These are phyloP conservation scores for Apophysomyces ossiformis DNA, from an alignment of 371 early-diverging fungal genomes.

Conservation along the genomic window DNA sequence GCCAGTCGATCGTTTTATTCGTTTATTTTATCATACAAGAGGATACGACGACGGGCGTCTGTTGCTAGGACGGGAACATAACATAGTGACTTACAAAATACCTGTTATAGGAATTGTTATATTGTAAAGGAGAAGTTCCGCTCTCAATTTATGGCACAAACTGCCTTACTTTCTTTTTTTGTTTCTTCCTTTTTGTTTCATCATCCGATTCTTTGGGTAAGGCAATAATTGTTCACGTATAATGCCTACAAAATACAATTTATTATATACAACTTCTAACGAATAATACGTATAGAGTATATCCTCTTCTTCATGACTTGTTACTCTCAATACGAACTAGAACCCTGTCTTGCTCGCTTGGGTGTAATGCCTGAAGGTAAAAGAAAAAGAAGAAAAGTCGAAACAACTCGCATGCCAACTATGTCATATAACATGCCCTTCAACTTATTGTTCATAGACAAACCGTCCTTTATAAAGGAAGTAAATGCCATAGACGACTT, in stretches of 20 bases:
- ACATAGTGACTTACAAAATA: too few relatives aligned
- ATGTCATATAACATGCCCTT: neutral
- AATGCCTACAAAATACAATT: too few relatives aligned
- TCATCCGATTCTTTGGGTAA: constrained; percentile 7
- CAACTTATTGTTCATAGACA: constrained; percentile 29
- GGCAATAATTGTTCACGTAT: neutral
- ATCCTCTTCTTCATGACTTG: constrained; percentile 17
- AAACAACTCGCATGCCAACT: neutral
- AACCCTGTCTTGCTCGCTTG: constrained; percentile 54
- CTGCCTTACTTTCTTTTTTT: constrained; percentile 4
- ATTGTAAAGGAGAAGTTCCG: neutral
- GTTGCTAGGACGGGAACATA: too few relatives aligned
- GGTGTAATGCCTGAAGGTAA: constrained; percentile 55
- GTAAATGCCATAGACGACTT: constrained; percentile 57
- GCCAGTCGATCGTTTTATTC: too few relatives aligned
- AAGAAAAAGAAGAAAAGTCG: constrained; percentile 7
- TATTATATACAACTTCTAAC: neutral
- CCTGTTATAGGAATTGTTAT: neutral
- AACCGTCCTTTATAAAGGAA: constrained; percentile 49
- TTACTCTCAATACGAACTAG: constrained; percentile 37
- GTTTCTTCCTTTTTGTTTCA: constrained; percentile 1
- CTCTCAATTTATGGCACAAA: neutral
- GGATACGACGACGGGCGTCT: too few relatives aligned
- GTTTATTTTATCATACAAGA: too few relatives aligned
- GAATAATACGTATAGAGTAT: too few relatives aligned